These are phyloP conservation scores for Sporothrix brunneoviolacea DNA, from an alignment of 2,329 filamentous ascomycete species.

Conservation along the genomic window DNA sequence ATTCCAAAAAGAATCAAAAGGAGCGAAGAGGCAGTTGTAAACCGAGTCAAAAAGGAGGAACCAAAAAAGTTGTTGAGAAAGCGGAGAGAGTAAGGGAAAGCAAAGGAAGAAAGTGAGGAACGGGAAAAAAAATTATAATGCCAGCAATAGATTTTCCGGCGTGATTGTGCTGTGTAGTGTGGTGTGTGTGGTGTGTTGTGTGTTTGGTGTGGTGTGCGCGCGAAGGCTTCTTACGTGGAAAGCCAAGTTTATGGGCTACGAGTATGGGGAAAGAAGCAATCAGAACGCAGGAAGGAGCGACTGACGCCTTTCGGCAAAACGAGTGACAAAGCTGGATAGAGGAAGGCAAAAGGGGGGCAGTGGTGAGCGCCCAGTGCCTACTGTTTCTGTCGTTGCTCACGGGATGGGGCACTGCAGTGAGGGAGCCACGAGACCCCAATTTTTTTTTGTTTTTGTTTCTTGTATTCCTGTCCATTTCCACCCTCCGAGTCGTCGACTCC, in stretches of 20 bases:
- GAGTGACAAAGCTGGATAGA: slow-evolving; percentile 3
- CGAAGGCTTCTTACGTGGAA: background rate
- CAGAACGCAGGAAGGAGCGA: background rate
- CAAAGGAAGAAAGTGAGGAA: slow-evolving; percentile 2
- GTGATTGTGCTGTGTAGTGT: slow-evolving; percentile 11
- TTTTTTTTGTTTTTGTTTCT: background rate
- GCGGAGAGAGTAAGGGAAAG: background rate
- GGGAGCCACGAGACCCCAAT: slow-evolving; percentile 12
- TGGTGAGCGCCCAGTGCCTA: background rate
- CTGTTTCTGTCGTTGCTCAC: slow-evolving; percentile 6
- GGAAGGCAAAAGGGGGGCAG: background rate
- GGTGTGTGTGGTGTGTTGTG: slow-evolving; percentile 8
- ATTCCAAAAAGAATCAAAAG: background rate
- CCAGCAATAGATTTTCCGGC: slow-evolving; percentile 12
- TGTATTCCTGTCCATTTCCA: background rate
- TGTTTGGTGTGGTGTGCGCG: slow-evolving; percentile 12
- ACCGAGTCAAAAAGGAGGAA: background rate
- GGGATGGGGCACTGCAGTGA: slow-evolving; percentile 3
- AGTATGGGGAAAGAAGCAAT: slow-evolving; percentile 9
- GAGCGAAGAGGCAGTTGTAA: background rate
- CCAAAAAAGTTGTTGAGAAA: slow-evolving; percentile 3
- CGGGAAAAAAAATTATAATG: slow-evolving; percentile 11
- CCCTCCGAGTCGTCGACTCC: background rate
- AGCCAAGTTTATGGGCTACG: background rate
- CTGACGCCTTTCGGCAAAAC: background rate